Evolutionary conservation across 2,329 filamentous ascomycete species (phyloP), one percentile per base, ranked within the genome.

Genomic region (Alternaria brassicicola): DNA sequence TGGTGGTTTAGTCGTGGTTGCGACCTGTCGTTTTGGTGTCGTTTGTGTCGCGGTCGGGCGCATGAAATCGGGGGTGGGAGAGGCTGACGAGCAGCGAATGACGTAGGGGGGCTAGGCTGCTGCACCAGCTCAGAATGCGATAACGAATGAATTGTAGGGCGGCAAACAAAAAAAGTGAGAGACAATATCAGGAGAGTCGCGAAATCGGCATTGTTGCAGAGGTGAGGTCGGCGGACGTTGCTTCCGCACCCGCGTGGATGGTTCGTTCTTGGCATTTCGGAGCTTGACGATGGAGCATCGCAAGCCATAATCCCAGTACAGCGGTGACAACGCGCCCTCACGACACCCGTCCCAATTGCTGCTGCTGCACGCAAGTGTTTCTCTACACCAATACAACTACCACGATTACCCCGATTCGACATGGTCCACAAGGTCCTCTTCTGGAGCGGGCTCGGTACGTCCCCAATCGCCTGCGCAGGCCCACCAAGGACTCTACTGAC

Each of bases 371-470:
- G 61, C 59, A 56, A 65, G 43, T 33, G 38, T 43, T 43, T 36
- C 21, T 57, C 50, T 46, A 13, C 26, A 63, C 50, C 38, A 38
- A 57, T 46, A 43, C 55, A n/a, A 47, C 47, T 25, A 36, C 46
- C 28, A 31, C 35, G 2, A 48, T 26, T 38, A 49, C 43, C 42
- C 17, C 21, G 30, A 41, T 38, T 39, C 73, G 77, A 65, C 67
- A 82, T 83, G 80, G 81, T 83, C 61, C 78, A 80, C 78, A 84
- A 84, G 73, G 83, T 93, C 78, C 82, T 92, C 78, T 93, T 94
- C 85, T 94, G 91, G 91, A 85, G 86, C 80, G 90, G 90, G 84
- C 96, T 97, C 87, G 94, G 94, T 97, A 88, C 75, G 85, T 83
- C 60, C 65, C 61, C 63, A 63, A 54, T 62, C 55, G 53, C 59